Base-by-base conservation (phyloP, 495 filamentous ascomycete genomes). In the Schizothecium vesticola region DNA sequence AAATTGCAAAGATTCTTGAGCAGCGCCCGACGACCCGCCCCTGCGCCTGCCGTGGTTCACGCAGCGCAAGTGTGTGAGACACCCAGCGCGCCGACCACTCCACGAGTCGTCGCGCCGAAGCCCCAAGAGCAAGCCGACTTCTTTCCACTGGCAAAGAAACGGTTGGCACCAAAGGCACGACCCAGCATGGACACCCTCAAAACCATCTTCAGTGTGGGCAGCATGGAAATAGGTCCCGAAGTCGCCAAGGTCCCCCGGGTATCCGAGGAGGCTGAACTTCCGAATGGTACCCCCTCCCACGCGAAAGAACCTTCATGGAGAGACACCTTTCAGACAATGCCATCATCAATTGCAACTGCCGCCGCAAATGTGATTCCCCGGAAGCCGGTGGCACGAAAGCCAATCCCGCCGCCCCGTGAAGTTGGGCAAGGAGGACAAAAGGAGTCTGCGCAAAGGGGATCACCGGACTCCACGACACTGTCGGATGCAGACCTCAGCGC, bases 121-220 rank as follows among this genome's bases (percentile, higher is more conserved):
- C 67, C 78, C 23, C 75, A 78, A 26, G 75, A 74, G 56, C 81
- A 74, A 31, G 58, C 71, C 16, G 69, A 72, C 43, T 61, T 70
- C 22, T 72, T 74, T 28, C 73, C 77, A 11, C 65, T 75, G 28
- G 69, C 75, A 12, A 76, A 75, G 2, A 81, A 76, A 65, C 72
- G 70, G 63, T 67, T 80, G n/a, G 73, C 73, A 19, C 62, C 79
- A 56, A 77, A 69, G 61, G 71, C 75, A 3, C 74, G 75, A 7
- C 66, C 75, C 6, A 81, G 78, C 62, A 70, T 77, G 66, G 80
- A 82, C 43, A 80, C 80, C 10, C 67, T 80, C 5, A 80, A 74
- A 61, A 81, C 78, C 31, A 82, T 82, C 33, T 77, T 83, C 56
- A 79, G 77, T 68, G 77, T 80, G 31, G 77, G 75, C 43, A 79